These are phyloP conservation scores for Scutellaria barbata DNA, from an alignment of 257 asterid genomes.

Conservation along the genomic window DNA sequence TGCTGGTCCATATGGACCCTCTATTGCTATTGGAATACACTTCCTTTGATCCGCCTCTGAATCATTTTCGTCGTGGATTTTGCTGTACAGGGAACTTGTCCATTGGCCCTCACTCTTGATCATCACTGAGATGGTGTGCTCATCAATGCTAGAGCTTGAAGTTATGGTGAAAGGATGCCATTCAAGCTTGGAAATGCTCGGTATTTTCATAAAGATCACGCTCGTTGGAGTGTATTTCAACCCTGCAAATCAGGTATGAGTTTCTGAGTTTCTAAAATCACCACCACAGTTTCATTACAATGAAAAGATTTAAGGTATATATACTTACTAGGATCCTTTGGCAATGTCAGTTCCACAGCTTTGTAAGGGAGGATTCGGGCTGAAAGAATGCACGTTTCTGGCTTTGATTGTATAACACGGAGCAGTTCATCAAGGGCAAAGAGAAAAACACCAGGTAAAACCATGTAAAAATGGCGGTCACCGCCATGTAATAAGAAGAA, in stretches of 20 bases:
- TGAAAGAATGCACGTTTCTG: constrained; percentile 64
- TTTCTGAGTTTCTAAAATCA: constrained; percentile 14
- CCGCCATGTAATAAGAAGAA: constrained; percentile 85
- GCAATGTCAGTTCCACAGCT: constrained; percentile 70
- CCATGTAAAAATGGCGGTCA: constrained; percentile 86
- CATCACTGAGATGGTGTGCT: constrained; percentile 59
- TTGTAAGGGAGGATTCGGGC: constrained; percentile 77
- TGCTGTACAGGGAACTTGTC: constrained; percentile 63
- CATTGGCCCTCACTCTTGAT: constrained; percentile 73
- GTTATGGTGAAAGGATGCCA: constrained; percentile 88
- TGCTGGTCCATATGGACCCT: constrained; percentile 90
- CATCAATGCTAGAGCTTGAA: constrained; percentile 66
- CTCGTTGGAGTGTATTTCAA: constrained; percentile 68
- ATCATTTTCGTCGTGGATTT: constrained; percentile 48
- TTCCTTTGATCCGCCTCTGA: constrained; percentile 55
- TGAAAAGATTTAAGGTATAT: not conserved
- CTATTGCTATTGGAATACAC: constrained; percentile 61
- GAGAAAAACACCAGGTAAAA: constrained; percentile 76
- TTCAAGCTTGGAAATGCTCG: constrained; percentile 66
- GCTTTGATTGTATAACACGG: constrained; percentile 71
- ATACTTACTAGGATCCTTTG: constrained; percentile 74
- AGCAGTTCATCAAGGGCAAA: constrained; percentile 71
- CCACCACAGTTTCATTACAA: not conserved
- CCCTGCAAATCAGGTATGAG: constrained; percentile 47
- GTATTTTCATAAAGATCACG: constrained; percentile 69